phyloP scores from a whole-genome alignment of 495 filamentous ascomycete genomes.

The Aspergillus nanangensis region DNA sequence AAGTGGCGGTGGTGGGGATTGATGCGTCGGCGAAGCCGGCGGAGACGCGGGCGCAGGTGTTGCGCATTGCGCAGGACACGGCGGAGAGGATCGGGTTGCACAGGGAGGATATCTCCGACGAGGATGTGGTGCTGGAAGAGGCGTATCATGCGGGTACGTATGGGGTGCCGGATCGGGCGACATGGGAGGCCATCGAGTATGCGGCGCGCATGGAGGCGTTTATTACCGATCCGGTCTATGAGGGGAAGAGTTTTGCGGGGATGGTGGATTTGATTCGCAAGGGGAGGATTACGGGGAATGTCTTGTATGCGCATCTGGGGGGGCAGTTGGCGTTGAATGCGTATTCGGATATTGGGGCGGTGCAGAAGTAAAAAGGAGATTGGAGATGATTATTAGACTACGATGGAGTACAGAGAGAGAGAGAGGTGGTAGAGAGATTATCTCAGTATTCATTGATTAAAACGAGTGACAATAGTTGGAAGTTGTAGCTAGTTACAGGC shows the following conservation, averaged over 20 bases:
- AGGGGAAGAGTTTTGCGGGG: slow-evolving; percentile 62
- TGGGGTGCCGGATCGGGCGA: slow-evolving; percentile 53
- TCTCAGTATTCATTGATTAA: slow-evolving; percentile 1
- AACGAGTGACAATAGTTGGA: slow-evolving; percentile 37
- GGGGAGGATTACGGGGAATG: slow-evolving; percentile 53
- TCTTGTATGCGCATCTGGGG: slow-evolving; percentile 61
- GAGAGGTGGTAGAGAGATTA: not conserved
- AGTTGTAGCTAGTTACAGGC: too few species aligned
- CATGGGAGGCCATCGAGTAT: slow-evolving; percentile 57
- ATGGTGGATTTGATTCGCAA: slow-evolving; percentile 59
- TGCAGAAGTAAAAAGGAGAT: slow-evolving; percentile 8
- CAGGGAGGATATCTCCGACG: slow-evolving; percentile 49
- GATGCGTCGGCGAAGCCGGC: slow-evolving; percentile 55
- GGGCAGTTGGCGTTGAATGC: slow-evolving; percentile 61
- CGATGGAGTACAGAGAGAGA: not conserved
- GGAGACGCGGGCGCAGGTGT: slow-evolving; percentile 52
- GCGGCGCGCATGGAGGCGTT: slow-evolving; percentile 58
- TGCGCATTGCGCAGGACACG: slow-evolving; percentile 56
- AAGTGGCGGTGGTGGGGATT: slow-evolving; percentile 53
- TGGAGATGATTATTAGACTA: not conserved
- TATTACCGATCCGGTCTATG: slow-evolving; percentile 65
- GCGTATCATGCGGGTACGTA: slow-evolving; percentile 57
- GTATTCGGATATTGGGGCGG: slow-evolving; percentile 36
- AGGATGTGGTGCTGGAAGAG: slow-evolving; percentile 56
- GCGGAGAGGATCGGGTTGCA: slow-evolving; percentile 51